phyloP scores from a whole-genome alignment of 2,329 filamentous ascomycete species.

The Pseudogymnoascus sp. region DNA sequence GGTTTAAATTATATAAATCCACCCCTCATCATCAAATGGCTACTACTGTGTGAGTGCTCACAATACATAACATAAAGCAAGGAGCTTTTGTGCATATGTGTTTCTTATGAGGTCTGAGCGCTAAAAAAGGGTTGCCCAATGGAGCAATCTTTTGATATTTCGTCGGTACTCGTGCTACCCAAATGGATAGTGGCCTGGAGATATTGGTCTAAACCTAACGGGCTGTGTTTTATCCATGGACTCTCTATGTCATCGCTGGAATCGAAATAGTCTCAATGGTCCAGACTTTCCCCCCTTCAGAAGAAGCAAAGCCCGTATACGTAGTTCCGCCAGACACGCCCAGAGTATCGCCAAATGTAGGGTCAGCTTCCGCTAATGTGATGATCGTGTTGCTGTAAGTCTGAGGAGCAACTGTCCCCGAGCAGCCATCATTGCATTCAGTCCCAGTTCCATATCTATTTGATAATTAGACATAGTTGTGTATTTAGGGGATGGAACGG shows the following conservation, averaged over 20 bases:
- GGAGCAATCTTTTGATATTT: neutral
- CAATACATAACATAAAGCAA: neutral
- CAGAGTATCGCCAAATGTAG: conserved; percentile 26
- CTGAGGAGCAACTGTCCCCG: conserved; percentile 33
- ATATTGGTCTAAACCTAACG: no score
- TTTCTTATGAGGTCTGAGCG: neutral
- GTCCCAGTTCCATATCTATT: conserved; percentile 33
- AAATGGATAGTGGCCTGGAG: neutral
- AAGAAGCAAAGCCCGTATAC: conserved; percentile 30
- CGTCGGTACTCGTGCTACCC: neutral
- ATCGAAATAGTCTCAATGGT: conserved; percentile 31
- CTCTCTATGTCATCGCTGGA: conserved; percentile 27
- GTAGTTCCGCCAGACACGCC: conserved; percentile 27
- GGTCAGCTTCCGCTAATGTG: conserved; percentile 30
- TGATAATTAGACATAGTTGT: no score
- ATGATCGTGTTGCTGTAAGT: conserved; percentile 34
- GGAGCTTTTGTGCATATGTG: neutral
- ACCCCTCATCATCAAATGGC: neutral
- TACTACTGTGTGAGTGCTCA: neutral
- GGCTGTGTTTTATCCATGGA: neutral
- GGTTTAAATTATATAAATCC: neutral
- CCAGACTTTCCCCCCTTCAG: conserved; percentile 32
- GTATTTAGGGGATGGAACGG: neutral
- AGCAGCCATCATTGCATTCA: conserved; percentile 33
- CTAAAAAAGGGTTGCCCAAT: neutral